Conservation (phyloP, 768 basidiomycete genomes). For the Lentinula aciculospora region DNA sequence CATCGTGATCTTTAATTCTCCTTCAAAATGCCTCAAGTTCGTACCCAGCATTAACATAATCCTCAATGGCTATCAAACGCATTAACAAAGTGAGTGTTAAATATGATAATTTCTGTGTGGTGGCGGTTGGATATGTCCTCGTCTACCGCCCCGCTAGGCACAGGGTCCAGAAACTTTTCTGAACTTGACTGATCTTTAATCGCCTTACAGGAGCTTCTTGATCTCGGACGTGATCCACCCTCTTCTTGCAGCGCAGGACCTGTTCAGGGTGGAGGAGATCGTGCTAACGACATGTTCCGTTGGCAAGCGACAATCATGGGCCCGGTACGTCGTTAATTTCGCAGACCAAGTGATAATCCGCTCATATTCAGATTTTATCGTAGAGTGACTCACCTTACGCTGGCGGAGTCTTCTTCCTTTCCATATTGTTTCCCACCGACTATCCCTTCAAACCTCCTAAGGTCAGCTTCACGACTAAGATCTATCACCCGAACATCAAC, state of each 20-base stretch:
- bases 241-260: constrained; percentile 95
- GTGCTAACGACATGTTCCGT: constrained; percentile 97
- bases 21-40: constrained; percentile 18
- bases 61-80: constrained; percentile 92
- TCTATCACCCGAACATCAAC: constrained; percentile 99
- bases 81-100: constrained; percentile 84
- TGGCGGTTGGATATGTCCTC: background rate
- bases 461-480: constrained; percentile 99
- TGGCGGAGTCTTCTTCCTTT: constrained; percentile 98
- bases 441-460: constrained; percentile 99
- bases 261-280: constrained; percentile 37
- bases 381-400: constrained; percentile 97
- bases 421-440: constrained; percentile 91
- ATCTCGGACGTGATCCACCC: constrained; percentile 99
- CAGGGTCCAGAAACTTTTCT: background rate
- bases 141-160: background rate
- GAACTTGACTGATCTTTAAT: constrained; percentile 12
- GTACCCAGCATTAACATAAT: constrained; percentile 19
- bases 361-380: constrained; percentile 10
- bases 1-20: constrained; percentile 35
- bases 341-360: background rate
- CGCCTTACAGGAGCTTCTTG: constrained; percentile 82
- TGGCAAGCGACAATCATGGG: constrained; percentile 99
- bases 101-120: background rate
- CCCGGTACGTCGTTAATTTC: constrained; percentile 57